Conservation (phyloP, 148 eudicot species). For the Agrostemma githago region DNA sequence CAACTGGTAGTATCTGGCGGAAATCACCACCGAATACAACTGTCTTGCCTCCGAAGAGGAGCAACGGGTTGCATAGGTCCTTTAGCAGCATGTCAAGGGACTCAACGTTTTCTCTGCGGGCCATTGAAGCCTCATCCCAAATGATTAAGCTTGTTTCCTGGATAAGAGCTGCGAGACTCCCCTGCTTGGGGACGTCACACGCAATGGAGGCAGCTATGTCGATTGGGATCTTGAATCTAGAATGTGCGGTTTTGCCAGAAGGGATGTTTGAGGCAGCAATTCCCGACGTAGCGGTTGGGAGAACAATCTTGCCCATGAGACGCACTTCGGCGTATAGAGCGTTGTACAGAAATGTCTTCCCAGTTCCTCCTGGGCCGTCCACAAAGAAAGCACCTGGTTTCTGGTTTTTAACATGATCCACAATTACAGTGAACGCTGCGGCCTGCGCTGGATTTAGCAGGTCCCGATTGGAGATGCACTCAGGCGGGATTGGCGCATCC, state of each 20-base stretch:
- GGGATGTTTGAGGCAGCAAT: neutral
- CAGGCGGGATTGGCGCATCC: neutral
- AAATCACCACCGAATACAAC: neutral
- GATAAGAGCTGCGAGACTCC: neutral
- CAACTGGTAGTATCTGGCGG: neutral
- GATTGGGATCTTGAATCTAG: neutral
- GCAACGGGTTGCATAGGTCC: neutral
- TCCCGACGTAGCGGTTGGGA: neutral
- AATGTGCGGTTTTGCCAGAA: neutral
- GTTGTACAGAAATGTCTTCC: slow-evolving; percentile 4
- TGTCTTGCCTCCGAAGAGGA: neutral
- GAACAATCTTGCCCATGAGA: neutral
- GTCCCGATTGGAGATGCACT: neutral
- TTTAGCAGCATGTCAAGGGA: neutral
- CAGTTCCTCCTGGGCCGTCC: neutral
- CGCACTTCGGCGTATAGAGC: neutral
- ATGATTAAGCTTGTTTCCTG: neutral
- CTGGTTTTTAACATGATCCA: neutral
- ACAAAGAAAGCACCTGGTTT: neutral
- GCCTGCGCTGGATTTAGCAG: neutral
- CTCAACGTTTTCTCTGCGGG: neutral
- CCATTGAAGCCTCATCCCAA: neutral
- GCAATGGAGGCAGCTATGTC: neutral
- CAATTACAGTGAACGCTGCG: neutral
- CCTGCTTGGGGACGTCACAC: slow-evolving; percentile 11